Percentiles rank a stretch among this genome's conserved stretches.
phyloP scores from a whole-genome alignment of 1,284 basidiomycete genomes.

The Tylopilus orsonianus region DNA sequence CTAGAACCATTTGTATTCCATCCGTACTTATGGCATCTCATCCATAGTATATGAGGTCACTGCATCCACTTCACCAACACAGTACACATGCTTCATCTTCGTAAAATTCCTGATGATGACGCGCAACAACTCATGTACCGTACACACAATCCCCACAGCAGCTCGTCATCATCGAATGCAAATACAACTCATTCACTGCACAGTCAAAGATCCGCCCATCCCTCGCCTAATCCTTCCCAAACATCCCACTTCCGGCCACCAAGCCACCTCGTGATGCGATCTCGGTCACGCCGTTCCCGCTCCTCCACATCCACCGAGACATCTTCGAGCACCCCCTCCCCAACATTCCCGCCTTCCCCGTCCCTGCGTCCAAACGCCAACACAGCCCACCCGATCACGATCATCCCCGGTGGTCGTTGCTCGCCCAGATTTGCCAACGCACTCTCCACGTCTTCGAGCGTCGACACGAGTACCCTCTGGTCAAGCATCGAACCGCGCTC shows the following conservation, averaged over 20 bases:
- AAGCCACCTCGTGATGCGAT: slow-evolving; percentile 59
- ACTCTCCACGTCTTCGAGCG: slow-evolving; percentile 68
- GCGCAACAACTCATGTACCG: too few relatives aligned
- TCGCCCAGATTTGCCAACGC: slow-evolving; percentile 79
- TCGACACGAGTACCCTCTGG: slow-evolving; percentile 84
- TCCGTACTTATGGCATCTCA: too few relatives aligned
- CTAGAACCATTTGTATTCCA: too few relatives aligned
- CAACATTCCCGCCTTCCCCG: slow-evolving; percentile 52
- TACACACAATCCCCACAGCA: too few relatives aligned
- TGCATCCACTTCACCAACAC: too few relatives aligned
- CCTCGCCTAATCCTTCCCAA: slow-evolving; percentile 54
- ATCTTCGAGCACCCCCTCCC: slow-evolving; percentile 39
- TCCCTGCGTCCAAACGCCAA: slow-evolving; percentile 51
- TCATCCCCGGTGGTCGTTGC: slow-evolving; percentile 94
- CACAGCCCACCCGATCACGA: slow-evolving; percentile 92
- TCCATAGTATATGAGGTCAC: too few relatives aligned
- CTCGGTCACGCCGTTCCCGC: slow-evolving; percentile 45
- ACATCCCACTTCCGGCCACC: slow-evolving; percentile 56
- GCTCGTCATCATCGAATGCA: too few relatives aligned
- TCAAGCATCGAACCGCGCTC: slow-evolving; percentile 92
- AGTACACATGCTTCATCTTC: too few relatives aligned
- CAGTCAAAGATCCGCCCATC: slow-evolving; percentile 44
- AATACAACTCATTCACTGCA: not conserved
- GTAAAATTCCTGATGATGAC: too few relatives aligned
- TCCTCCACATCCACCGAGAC: slow-evolving; percentile 36